These are phyloP conservation scores for Phlebopus sp. DNA, from an alignment of 1,284 basidiomycete species.

Conservation along the genomic window DNA sequence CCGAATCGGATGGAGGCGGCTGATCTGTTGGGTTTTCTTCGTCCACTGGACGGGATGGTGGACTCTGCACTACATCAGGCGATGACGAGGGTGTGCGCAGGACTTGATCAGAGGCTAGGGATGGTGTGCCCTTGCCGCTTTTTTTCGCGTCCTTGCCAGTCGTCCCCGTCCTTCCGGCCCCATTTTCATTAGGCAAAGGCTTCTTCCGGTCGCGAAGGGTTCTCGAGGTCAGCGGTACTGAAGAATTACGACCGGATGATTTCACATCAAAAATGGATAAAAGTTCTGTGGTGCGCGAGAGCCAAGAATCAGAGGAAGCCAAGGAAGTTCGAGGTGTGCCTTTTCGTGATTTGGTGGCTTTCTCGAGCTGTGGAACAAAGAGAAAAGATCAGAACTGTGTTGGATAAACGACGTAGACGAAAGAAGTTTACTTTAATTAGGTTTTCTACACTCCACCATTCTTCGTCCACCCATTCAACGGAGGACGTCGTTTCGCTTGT, in stretches of 20 bases:
- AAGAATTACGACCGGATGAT: conserved; percentile 13
- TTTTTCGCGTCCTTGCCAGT: background rate
- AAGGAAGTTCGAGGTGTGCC: conserved; percentile 41
- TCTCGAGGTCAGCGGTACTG: conserved; percentile 42
- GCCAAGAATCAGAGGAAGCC: conserved; percentile 46
- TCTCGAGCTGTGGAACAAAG: conserved; percentile 58
- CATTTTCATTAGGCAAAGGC: conserved; percentile 19
- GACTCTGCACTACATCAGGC: background rate
- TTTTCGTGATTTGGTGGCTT: conserved; percentile 61
- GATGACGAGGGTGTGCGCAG: background rate
- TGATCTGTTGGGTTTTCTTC: background rate
- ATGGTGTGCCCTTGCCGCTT: conserved; percentile 26
- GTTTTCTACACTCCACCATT: conserved; percentile 73
- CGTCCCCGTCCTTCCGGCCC: conserved; percentile 9
- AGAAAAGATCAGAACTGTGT: no score
- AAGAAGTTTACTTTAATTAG: conserved; percentile 54
- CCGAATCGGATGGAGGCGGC: conserved; percentile 5
- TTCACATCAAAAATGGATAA: conserved; percentile 41
- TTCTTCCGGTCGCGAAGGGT: conserved; percentile 59
- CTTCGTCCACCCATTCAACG: conserved; percentile 38
- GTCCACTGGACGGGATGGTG: background rate
- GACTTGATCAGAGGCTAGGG: conserved; percentile 21
- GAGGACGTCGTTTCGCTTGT: background rate
- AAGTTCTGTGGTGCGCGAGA: conserved; percentile 48
- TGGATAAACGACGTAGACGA: background rate